A percentile compares a stretch with the other conserved stretches of the same genome.
phyloP scores from a whole-genome alignment of 306 rosid species.

The Casuarina glauca region DNA sequence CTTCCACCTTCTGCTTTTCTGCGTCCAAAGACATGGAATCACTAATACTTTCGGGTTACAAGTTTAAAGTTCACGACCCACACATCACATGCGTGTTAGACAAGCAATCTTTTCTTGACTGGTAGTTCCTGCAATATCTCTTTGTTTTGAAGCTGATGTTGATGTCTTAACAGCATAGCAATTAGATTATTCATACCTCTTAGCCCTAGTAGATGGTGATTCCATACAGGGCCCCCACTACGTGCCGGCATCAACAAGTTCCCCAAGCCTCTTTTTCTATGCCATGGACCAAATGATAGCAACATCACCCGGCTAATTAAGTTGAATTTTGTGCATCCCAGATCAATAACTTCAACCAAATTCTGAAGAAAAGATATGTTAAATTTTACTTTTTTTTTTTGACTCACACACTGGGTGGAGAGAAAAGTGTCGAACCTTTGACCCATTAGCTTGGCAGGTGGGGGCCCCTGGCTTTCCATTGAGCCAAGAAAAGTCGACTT shows the following conservation, averaged over 20 bases:
- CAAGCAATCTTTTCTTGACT: background rate
- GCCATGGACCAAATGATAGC: background rate
- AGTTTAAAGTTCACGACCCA: background rate
- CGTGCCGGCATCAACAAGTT: background rate
- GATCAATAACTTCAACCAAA: background rate
- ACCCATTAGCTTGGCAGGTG: too few species aligned
- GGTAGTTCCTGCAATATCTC: background rate
- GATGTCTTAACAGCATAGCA: background rate
- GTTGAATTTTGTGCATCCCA: background rate
- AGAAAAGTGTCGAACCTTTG: too few species aligned
- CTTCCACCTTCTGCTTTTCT: background rate
- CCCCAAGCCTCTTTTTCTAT: background rate
- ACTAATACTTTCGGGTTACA: background rate
- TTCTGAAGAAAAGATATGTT: too few species aligned
- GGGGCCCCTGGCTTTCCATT: too few species aligned
- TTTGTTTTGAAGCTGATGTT: background rate
- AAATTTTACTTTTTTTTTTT: too few species aligned
- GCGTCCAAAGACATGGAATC: background rate
- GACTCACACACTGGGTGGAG: too few species aligned
- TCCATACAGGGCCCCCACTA: background rate
- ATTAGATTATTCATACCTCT: background rate
- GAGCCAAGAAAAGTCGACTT: too few species aligned
- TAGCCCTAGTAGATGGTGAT: background rate
- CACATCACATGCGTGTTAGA: background rate
- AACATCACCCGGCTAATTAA: background rate